These are phyloP conservation scores for Calycina herbarum DNA, from an alignment of 2,329 filamentous ascomycete species.

Conservation along the genomic window DNA sequence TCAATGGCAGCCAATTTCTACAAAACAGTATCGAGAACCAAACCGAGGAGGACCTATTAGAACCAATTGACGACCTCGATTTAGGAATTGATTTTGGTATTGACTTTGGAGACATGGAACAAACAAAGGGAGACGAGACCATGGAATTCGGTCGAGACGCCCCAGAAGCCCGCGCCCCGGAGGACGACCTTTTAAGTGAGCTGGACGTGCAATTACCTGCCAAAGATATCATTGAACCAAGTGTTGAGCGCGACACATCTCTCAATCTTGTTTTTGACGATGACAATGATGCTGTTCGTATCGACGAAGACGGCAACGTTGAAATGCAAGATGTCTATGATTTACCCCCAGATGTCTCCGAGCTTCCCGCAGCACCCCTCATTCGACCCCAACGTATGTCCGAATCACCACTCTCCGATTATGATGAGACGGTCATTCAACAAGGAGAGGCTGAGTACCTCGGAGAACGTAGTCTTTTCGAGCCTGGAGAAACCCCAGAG, in stretches of 20 bases:
- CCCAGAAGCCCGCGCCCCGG: conserved; percentile 63
- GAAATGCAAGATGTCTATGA: conserved; percentile 63
- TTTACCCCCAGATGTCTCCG: conserved; percentile 50
- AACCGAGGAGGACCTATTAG: conserved; percentile 57
- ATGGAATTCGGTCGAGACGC: conserved; percentile 92
- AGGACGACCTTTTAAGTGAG: conserved; percentile 67
- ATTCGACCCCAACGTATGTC: conserved; percentile 62
- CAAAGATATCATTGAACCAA: conserved; percentile 53
- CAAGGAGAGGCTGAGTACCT: conserved; percentile 55
- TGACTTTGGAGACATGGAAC: conserved; percentile 42
- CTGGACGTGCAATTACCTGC: conserved; percentile 55
- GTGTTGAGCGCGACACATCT: conserved; percentile 54
- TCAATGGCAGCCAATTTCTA: conserved; percentile 77
- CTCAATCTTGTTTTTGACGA: conserved; percentile 50
- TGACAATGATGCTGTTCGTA: conserved; percentile 53
- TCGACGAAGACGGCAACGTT: conserved; percentile 65
- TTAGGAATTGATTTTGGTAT: conserved; percentile 75
- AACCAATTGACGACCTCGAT: conserved; percentile 62
- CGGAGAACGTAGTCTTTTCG: conserved; percentile 58
- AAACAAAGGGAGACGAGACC: conserved; percentile 44
- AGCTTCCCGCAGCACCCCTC: conserved; percentile 49
- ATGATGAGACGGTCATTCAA: conserved; percentile 61
- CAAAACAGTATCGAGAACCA: conserved; percentile 56
- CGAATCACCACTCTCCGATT: conserved; percentile 69
- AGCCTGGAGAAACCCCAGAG: conserved; percentile 55